Evolutionary conservation across 2,329 filamentous ascomycete species (phyloP).

Genomic region (Cordyceps pruinosa): DNA sequence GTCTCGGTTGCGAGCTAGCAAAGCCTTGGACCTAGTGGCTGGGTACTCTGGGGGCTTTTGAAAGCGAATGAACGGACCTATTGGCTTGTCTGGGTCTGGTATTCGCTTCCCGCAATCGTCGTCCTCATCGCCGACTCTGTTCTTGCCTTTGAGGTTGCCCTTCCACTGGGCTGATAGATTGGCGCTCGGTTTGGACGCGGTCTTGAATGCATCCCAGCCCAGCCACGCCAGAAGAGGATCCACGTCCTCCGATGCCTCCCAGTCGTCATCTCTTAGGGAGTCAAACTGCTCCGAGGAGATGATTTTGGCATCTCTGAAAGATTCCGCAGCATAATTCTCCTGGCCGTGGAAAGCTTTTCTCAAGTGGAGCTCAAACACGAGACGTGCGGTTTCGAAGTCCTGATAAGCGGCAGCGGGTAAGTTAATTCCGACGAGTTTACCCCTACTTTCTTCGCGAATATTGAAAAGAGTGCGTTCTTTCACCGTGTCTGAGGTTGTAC

Average conservation of each 20-base stretch:
- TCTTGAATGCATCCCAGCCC: conserved; percentile 5
- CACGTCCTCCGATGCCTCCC: conserved; percentile 18
- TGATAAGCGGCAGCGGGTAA: neutral
- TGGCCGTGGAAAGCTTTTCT: neutral
- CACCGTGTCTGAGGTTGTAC: conserved; percentile 60
- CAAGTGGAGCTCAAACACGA: neutral
- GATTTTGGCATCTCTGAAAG: conserved; percentile 26
- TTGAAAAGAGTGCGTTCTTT: conserved; percentile 60
- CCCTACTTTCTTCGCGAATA: conserved; percentile 34
- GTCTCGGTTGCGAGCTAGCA: conserved; percentile 30
- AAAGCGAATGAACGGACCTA: neutral
- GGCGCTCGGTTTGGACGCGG: neutral
- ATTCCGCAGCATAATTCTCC: neutral
- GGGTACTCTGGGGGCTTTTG: conserved; percentile 14
- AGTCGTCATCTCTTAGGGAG: conserved; percentile 48
- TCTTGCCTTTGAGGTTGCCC: neutral
- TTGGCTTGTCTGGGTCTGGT: conserved; percentile 3
- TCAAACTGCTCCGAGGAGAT: conserved; percentile 57
- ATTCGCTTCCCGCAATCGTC: neutral
- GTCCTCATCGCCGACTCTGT: neutral
- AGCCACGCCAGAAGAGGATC: conserved; percentile 16
- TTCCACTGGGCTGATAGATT: neutral
- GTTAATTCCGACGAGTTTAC: neutral
- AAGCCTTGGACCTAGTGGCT: conserved; percentile 8
- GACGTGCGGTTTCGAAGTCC: neutral